These are phyloP conservation scores for Epichloe gansuensis DNA, from an alignment of 2,329 filamentous ascomycete species.

Conservation along the genomic window DNA sequence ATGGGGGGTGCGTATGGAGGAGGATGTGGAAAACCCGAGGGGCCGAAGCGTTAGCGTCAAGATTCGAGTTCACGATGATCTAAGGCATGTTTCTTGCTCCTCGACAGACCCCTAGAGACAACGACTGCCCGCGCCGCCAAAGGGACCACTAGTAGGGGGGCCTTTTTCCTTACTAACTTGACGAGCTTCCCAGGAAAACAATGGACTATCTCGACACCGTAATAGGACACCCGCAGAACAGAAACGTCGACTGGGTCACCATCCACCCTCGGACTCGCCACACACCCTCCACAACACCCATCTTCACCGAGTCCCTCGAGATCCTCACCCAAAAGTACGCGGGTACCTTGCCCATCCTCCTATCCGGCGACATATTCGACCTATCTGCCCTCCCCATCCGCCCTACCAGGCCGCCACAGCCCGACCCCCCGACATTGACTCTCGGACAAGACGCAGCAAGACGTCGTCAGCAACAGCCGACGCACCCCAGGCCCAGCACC, in stretches of 20 bases:
- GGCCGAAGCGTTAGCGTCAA: constrained; percentile 55
- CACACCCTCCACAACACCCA: constrained; percentile 48
- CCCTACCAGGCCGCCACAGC: constrained; percentile 26
- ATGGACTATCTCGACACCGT: constrained; percentile 52
- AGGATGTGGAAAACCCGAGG: constrained; percentile 28
- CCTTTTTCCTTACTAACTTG: background rate
- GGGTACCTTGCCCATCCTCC: constrained; percentile 45
- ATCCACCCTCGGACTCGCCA: constrained; percentile 53
- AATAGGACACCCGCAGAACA: constrained; percentile 36
- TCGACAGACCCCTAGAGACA: background rate
- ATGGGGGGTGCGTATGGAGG: constrained; percentile 34
- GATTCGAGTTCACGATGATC: constrained; percentile 53
- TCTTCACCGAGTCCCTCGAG: constrained; percentile 47
- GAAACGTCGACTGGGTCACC: constrained; percentile 54
- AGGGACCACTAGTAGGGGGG: too few species aligned
- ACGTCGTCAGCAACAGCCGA: background rate
- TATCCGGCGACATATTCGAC: constrained; percentile 58
- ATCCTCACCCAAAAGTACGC: constrained; percentile 40
- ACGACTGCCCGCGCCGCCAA: too few species aligned
- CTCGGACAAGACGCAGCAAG: constrained; percentile 9
- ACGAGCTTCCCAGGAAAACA: constrained; percentile 28
- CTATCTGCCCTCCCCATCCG: constrained; percentile 27
- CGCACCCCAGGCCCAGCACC: constrained; percentile 21
- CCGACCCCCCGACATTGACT: constrained; percentile 20
- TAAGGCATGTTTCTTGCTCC: constrained; percentile 27